Evolutionary conservation across 768 basidiomycete species (phyloP), one percentile per base, ranked within the genome.

Genomic region (Boletus sp.): DNA sequence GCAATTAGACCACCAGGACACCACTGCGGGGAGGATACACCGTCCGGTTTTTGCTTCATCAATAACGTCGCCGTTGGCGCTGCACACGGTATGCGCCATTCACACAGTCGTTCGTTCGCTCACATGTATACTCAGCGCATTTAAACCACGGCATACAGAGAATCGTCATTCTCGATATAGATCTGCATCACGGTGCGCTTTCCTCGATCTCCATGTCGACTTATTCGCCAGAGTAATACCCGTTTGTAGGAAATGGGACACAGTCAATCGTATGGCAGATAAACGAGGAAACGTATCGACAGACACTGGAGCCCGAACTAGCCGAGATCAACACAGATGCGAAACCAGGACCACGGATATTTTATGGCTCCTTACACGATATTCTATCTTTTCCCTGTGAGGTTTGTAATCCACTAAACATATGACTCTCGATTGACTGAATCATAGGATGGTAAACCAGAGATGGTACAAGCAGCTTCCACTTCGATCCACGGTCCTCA

Each of bases 321-420:
- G 64, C 57, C 29, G 63, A 60, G 52, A 66, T 18, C 55, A 68
- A 68, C 59, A 65, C 68, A 0, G 58, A 66, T 1, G 14, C 60
- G 1, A 79, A 77, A 48, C 70, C 71, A 2, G 82, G 83, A 1
- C 79, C 86, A 0, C 80, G 83, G 59, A 73, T 94, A 35, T 97
- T 86, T 70, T 99, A 98, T 57, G 92, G 92, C 1, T 94, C 92
- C 10, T 76, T 95, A n/a, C 96, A 99, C 67, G 96, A 98, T 62
- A 83, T 98, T 44, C 77, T 94, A 14, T 90, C 94, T 12, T 97
- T 86, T 67, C 94, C 94, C 1, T 97, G 94, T 75, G 94, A 97
- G 78, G 92, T 90, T 60, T 32, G 73, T 57, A 1, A 15, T 36
- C 28, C 5, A 8, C 24, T 2, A 0, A 4, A 8, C 33, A 18